Evolutionary conservation across 768 basidiomycete genomes (phyloP), one percentile per base, ranked within the genome.

Genomic region (Suillus lakei): DNA sequence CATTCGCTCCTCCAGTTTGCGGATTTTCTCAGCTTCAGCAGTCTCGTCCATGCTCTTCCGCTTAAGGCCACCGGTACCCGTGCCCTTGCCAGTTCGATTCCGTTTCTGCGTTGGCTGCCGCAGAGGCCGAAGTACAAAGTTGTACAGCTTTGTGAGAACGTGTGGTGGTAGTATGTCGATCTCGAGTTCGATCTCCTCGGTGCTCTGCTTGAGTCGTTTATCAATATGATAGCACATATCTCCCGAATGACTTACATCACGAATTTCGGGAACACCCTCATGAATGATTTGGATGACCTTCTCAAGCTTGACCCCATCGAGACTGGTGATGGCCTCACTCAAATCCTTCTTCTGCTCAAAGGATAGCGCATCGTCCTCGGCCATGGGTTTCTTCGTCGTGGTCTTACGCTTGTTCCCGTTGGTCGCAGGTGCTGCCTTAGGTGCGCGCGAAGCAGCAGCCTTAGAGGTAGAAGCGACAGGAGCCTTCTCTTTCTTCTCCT

Each of bases 291-390:
- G 87, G 72, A 99, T 96, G 62, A 98, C 97, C 73, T 88, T 89
- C 78, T 95, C 92, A 66, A 99, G 80, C 74, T 91, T 92, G 60
- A 84, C 76, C 26, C 90, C 95, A 69, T 98, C 94, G 30, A 98
- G 87, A 72, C 86, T 86, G 66, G 86, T 85, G 69, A 99, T 99
- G 60, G 95, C 93, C 78, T 98, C 96, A 73, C 96, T 97, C 63
- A 99, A 82, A 74, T 98, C 95, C 79, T 98, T 96, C 90, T 99
- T 99, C 83, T 99, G 97, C 69, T 95, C 94, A 76, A 97, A 93
- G 60, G 93, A 91, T 43, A 98, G 84, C 2, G 91, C 88, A 64
- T 95, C 93, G 71, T 93, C 91, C 69, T 94, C 92, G 12, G 85
- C 79, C 51, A 88, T 76, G 44, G 83, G 82, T 75, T 91, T 91